Conservation (phyloP, 2,329 filamentous ascomycete species). For the Penicillium sp. region DNA sequence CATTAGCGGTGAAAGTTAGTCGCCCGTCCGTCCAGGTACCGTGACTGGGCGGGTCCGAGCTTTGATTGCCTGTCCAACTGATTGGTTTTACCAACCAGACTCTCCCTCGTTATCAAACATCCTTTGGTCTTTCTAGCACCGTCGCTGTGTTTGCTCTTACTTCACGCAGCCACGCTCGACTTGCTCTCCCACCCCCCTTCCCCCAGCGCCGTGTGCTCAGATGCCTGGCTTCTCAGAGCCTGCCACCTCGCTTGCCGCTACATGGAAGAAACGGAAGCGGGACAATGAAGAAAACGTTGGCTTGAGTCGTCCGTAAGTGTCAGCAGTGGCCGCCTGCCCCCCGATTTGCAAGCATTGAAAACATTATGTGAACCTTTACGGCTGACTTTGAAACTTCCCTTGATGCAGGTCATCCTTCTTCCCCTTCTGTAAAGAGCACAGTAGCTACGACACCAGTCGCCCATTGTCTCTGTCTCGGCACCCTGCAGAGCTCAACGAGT, state of each 20-base stretch:
- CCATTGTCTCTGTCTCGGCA: conserved; percentile 13
- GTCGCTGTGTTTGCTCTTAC: too few relatives aligned
- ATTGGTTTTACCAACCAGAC: too few relatives aligned
- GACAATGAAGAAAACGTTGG: conserved; percentile 17
- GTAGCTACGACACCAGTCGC: conserved; percentile 9
- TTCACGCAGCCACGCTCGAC: too few relatives aligned
- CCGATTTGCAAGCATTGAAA: too few relatives aligned
- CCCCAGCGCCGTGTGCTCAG: background rate
- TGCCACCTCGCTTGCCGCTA: conserved; percentile 10
- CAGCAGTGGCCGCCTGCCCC: background rate
- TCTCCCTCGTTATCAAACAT: too few relatives aligned
- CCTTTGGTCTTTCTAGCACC: too few relatives aligned
- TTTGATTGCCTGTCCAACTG: conserved; percentile 3
- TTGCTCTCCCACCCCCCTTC: too few relatives aligned
- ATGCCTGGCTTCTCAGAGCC: conserved; percentile 18
- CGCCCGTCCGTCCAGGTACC: conserved; percentile 1
- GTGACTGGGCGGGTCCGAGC: conserved; percentile 3
- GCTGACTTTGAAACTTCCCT: background rate
- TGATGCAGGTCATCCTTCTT: conserved; percentile 11
- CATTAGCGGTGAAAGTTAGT: conserved; percentile 2
- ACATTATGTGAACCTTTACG: too few relatives aligned
- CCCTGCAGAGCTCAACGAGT: conserved; percentile 10
- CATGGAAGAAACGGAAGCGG: conserved; percentile 21
- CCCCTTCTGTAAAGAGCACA: conserved; percentile 12
- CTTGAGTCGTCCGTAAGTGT: conserved; percentile 16